Base-by-base conservation (phyloP, 768 basidiomycete genomes). In the Tylopilus plumbeoviolaceoides region DNA sequence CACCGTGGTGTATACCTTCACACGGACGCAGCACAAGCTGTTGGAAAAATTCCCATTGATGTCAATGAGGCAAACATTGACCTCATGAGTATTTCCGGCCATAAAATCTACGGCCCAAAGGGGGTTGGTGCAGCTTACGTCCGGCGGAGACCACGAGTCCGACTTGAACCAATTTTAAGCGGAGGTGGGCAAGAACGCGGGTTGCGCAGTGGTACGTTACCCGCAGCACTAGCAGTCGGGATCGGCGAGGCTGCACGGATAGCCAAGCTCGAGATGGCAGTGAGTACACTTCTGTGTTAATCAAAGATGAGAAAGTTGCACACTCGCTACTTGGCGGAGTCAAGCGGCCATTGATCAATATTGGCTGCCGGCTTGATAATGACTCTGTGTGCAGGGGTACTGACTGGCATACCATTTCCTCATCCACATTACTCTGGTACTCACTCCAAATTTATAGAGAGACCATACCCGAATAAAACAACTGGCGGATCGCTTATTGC, bases 151-250 rank as follows among this genome's bases (percentile, higher is more conserved):
- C 97, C 97, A 8, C 77, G 97, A 56, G 97, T 98, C 36, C 79
- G 97, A 48, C 72, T 98, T 60, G 97, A 98, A 65, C 97, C 97
- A 1, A 89, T 99, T 59, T 72, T 99, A 48, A 92, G 83, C 60
- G 97, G 97, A 54, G 97, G 97, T 57, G 97, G 97, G 10, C 97
- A 99, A 72, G 97, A 99, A 74, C 81, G 97, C 50, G 97, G 97
- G 1, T 71, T 99, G 63, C 75, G 97, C 51, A 93, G 91, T 59
- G 97, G 97, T n/a, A 99, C 97, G 0, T 75, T 99, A 12, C 84
- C 97, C 1, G 84, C 94, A 14, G 78, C 89, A 2, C 74, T 99
- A 50, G 88, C 84, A 10, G 94, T 98, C 28, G 97, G 97, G 6
- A 72, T 99, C 36, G 97, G 97, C 5, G 97, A 95, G 71, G 95